A percentile compares a stretch with the other conserved stretches of the same genome.
phyloP scores from a whole-genome alignment of 2,329 filamentous ascomycete species.

The Aaosphaeria arxii region DNA sequence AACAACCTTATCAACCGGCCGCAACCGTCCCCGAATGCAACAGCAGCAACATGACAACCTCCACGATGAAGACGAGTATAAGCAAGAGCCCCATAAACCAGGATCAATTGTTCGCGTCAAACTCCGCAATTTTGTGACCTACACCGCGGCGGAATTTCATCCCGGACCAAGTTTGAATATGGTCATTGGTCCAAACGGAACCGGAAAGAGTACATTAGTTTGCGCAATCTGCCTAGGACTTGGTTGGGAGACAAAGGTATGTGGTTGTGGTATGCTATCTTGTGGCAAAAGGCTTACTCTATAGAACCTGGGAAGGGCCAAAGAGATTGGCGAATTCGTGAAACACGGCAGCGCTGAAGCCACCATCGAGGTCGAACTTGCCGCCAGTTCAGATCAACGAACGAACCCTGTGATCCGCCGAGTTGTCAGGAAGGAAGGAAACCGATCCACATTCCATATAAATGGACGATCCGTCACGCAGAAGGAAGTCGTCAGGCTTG shows the following conservation, averaged over 20 bases:
- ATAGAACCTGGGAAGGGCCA: conserved; percentile 78
- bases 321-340: conserved; percentile 83
- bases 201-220: conserved; percentile 94
- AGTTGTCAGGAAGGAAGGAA: conserved; percentile 77
- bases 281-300: conserved; percentile 7
- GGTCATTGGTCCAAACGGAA: conserved; percentile 98
- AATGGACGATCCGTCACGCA: conserved; percentile 62
- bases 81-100: conserved; percentile 47
- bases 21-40: conserved; percentile 1
- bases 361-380: conserved; percentile 86
- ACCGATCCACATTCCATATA: conserved; percentile 74
- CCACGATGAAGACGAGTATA: conserved; percentile 6
- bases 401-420: conserved; percentile 73
- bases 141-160: conserved; percentile 85
- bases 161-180: conserved; percentile 94
- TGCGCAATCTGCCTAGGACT: conserved; percentile 94
- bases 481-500: conserved; percentile 65
- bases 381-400: conserved; percentile 54
- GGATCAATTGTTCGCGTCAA: conserved; percentile 87
- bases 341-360: conserved; percentile 81
- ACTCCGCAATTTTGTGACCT: conserved; percentile 89
- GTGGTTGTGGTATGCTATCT: neutral
- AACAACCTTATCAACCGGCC: conserved; percentile 2
- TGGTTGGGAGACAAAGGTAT: conserved; percentile 70
- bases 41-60: neutral